Percentiles rank a stretch among this genome's conserved stretches.
Evolutionary conservation across 176 grass and related monocot species (phyloP).

Genomic region (Musa troglodytarum): DNA sequence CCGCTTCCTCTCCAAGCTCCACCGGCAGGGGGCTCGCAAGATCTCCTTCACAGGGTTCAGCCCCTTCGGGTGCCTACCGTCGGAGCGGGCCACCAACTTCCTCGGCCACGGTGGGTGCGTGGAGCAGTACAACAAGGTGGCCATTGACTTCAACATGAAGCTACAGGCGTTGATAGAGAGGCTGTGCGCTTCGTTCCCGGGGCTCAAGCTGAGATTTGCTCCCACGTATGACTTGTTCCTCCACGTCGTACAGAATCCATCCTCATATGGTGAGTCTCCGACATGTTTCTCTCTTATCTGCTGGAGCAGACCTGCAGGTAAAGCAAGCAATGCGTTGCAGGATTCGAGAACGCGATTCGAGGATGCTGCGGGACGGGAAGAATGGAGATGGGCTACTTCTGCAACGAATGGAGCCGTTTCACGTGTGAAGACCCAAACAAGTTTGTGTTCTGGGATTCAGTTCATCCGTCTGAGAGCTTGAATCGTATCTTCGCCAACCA

Average conservation of each 20-base stretch:
- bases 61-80: slow-evolving; percentile 8
- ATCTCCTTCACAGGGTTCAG: neutral
- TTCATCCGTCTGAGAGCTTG: slow-evolving; percentile 60
- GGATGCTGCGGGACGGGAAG: slow-evolving; percentile 57
- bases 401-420: slow-evolving; percentile 26
- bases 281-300: neutral
- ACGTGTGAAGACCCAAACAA: slow-evolving; percentile 37
- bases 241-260: neutral
- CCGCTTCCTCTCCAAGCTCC: neutral
- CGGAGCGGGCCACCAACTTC: neutral
- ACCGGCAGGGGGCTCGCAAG: slow-evolving; percentile 15
- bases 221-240: neutral
- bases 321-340: neutral
- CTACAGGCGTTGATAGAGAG: neutral
- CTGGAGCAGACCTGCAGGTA: neutral
- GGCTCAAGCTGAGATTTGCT: slow-evolving; percentile 4
- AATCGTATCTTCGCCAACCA: slow-evolving; percentile 41
- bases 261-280: neutral
- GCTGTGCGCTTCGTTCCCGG: neutral
- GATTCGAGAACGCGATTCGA: slow-evolving; percentile 28
- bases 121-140: slow-evolving; percentile 11
- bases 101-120: neutral
- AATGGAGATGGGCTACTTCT: slow-evolving; percentile 43
- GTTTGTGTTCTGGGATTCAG: slow-evolving; percentile 75
- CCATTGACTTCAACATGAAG: neutral